Evolutionary conservation across 2,329 filamentous ascomycete genomes (phyloP), one percentile per base, ranked within the genome.

Genomic region (Rhynchosporium graminicola): DNA sequence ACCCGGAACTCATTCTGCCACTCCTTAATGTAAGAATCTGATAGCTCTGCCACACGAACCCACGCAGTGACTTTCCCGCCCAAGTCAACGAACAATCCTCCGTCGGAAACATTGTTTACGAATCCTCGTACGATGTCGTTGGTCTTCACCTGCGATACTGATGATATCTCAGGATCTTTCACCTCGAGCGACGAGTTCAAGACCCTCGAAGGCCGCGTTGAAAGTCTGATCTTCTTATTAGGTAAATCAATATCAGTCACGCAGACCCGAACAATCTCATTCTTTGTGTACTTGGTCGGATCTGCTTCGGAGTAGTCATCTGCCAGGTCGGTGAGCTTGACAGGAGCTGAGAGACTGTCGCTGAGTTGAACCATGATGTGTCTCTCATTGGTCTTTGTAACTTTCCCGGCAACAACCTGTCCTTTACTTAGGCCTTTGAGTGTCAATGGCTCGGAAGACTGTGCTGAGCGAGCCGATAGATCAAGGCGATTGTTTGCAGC

Each of bases 1-100:
- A 94, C 79, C 71, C 95, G 87, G 77, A 94, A 97, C 50, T 88
- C 81, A 42, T 90, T 86, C 78, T 97, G 96, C 95, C 95, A 99
- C 65, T 98, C 91, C 76, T 98, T 98, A 71, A 99, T 79, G 75
- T 88, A 99, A 7, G 86, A 84, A 74, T 99, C 95, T 0, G 93
- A 97, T 13, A 99, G 82, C 74, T 98, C 93, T 9, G 89, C 86
- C 59, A 98, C 88, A 69, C 91, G 89, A 54, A 97, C 90, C 71
- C 93, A 89, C 0, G 88, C 93, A 56, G 90, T 90, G 20, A 97
- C 82, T 66, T 89, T 86, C 20, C 91, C 90, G 48, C 93, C 92
- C 3, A 99, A 81, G 31, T 88, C 83, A 52, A 99, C 85, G 71
- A 97, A 97, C 1, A 99, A 77, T 59, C 95, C 95, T 74, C 92